A percentile compares a stretch with the other conserved stretches of the same genome.
Evolutionary conservation across 73 alveolate genomes (phyloP).

Genomic region (Breviolum minutum): DNA sequence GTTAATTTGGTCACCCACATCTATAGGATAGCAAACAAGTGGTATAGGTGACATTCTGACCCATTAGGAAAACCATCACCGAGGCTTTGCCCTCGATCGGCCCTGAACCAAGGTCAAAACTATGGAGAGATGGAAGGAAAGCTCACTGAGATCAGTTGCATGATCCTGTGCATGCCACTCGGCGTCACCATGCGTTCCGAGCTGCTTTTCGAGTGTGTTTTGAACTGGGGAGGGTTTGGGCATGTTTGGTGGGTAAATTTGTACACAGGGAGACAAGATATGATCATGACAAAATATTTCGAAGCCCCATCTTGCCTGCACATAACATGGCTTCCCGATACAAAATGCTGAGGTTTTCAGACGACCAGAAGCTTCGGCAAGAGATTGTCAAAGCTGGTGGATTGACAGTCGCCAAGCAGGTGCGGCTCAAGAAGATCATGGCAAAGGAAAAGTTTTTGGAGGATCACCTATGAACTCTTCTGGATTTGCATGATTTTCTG

Average conservation of each 20-base stretch:
- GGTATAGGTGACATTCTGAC: no score
- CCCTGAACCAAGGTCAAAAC: not conserved
- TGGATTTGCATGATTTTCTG: not conserved
- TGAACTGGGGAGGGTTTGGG: not conserved
- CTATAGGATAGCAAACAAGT: no score
- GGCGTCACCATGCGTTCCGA: not conserved
- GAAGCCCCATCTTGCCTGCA: no score
- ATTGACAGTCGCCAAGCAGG: slow-evolving; percentile 61
- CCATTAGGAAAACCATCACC: no score
- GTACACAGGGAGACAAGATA: no score
- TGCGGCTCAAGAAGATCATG: not conserved
- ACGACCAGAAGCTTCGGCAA: slow-evolving; percentile 78
- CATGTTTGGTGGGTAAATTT: not conserved
- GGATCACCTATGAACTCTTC: not conserved
- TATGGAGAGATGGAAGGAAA: slow-evolving; percentile 52
- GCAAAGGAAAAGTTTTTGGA: not conserved
- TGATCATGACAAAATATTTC: no score
- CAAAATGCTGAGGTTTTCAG: slow-evolving; percentile 35
- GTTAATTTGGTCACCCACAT: no score
- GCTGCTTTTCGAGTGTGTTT: not conserved
- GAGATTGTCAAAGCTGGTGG: slow-evolving; percentile 71
- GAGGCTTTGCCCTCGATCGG: not conserved
- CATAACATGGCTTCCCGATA: not conserved
- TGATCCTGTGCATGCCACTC: slow-evolving; percentile 58
- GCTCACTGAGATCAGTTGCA: slow-evolving; percentile 61